Percentiles rank a stretch among this genome's conserved stretches.
phyloP scores from a whole-genome alignment of 768 basidiomycete genomes.

The Glaciozyma antarctica region DNA sequence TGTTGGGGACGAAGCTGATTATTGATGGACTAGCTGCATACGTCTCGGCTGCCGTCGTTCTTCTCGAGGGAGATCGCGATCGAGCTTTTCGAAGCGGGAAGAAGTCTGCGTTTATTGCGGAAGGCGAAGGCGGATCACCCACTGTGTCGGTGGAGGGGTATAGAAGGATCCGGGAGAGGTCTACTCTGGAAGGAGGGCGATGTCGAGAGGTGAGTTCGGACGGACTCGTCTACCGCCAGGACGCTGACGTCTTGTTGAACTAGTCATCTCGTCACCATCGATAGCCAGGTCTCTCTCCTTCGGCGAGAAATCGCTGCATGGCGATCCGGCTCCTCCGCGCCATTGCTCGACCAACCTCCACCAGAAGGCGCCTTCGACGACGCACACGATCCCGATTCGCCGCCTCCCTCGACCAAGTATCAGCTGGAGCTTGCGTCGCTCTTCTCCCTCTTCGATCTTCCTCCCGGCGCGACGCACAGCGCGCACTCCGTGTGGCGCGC shows the following conservation, averaged over 20 bases:
- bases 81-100: conserved; percentile 1
- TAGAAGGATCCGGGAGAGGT: neutral
- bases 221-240: too few relatives aligned
- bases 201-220: neutral
- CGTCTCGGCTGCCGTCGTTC: neutral
- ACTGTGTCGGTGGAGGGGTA: neutral
- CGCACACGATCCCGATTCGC: neutral
- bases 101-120: neutral
- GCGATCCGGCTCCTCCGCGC: too few relatives aligned
- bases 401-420: neutral
- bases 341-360: too few relatives aligned
- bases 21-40: neutral
- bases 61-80: neutral
- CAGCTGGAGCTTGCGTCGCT: neutral
- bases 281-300: neutral
- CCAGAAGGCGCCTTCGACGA: neutral
- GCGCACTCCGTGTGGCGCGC: neutral
- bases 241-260: neutral
- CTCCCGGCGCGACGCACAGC: neutral
- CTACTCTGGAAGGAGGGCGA: neutral
- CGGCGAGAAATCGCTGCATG: neutral
- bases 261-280: neutral
- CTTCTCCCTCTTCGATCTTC: neutral
- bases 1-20: neutral
- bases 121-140: neutral